A percentile compares a stretch with the other conserved stretches of the same genome.
Evolutionary conservation across 75 land plant genomes (phyloP).

Genomic region (Cryptomeria japonica): DNA sequence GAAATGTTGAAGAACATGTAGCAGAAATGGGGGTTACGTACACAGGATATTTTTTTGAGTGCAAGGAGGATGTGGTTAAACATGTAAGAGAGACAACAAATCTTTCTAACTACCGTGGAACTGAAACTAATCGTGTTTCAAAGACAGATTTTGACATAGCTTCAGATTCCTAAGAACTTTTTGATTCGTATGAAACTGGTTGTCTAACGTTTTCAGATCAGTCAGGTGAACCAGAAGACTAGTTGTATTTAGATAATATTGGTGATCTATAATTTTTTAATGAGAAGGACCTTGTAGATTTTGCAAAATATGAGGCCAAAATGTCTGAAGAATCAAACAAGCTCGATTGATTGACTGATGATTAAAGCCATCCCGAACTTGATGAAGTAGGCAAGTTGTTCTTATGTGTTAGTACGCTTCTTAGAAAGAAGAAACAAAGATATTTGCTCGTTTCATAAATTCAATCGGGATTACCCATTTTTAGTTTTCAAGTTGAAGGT

Average conservation of each 20-base stretch:
- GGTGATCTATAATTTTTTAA: constrained; percentile 28
- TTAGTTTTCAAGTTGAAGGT: neutral
- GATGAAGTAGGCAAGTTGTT: constrained; percentile 62
- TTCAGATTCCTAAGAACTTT: constrained; percentile 56
- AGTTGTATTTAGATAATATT: constrained; percentile 43
- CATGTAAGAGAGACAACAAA: constrained; percentile 8
- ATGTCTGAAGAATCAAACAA: constrained; percentile 28
- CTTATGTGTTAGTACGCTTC: constrained; percentile 52
- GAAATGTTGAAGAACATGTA: neutral
- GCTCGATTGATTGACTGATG: constrained; percentile 11
- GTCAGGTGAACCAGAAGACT: constrained; percentile 14
- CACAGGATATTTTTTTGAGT: neutral
- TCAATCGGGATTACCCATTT: neutral
- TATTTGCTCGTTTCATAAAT: neutral
- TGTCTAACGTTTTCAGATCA: constrained; percentile 30
- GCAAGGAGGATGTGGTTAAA: constrained; percentile 10
- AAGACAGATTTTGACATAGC: constrained; percentile 6
- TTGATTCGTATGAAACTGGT: constrained; percentile 67
- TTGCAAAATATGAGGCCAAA: constrained; percentile 44
- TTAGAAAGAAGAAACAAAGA: constrained; percentile 40
- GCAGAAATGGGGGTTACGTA: neutral
- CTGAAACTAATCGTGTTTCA: constrained; percentile 19
- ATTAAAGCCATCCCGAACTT: constrained; percentile 25
- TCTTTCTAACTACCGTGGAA: neutral
- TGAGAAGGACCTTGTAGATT: constrained; percentile 33